Conservation (phyloP, 164 flowering plant species). For the Stephania japonica region DNA sequence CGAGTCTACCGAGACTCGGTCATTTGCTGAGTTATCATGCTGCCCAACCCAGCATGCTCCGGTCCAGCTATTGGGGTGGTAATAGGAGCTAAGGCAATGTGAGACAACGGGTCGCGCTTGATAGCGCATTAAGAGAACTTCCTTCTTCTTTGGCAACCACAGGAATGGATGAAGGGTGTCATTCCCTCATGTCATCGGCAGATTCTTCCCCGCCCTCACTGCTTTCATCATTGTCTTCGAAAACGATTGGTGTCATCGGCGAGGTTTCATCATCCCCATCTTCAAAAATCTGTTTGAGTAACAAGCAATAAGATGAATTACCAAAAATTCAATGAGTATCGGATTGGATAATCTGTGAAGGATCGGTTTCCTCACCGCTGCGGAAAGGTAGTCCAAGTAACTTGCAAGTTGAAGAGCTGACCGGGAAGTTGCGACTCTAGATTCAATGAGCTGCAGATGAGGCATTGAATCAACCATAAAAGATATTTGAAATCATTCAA, state of each 20-base stretch:
- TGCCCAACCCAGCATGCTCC: too few species aligned
- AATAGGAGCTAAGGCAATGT: too few species aligned
- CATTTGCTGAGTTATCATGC: too few species aligned
- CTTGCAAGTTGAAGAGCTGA: slow-evolving; percentile 64
- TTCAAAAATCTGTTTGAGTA: slow-evolving; percentile 39
- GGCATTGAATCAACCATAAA: background rate
- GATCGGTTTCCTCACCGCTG: slow-evolving; percentile 39
- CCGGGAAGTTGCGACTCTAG: slow-evolving; percentile 67
- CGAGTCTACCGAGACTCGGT: too few species aligned
- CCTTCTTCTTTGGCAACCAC: too few species aligned
- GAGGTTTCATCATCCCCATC: slow-evolving; percentile 45
- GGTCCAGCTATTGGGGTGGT: too few species aligned
- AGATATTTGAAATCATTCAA: background rate
- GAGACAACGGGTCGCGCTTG: too few species aligned
- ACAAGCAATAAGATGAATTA: background rate
- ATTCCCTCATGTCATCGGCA: slow-evolving; percentile 52
- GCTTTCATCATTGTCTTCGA: slow-evolving; percentile 56
- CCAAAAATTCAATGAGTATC: background rate
- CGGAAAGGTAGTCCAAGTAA: slow-evolving; percentile 50
- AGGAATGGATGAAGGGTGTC: too few species aligned
- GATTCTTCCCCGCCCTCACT: slow-evolving; percentile 43
- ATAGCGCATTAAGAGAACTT: too few species aligned
- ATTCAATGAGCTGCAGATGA: slow-evolving; percentile 63
- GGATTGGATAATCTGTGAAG: background rate
- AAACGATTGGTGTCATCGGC: slow-evolving; percentile 37